These are phyloP conservation scores for Clathrospora elynae DNA, from an alignment of 2,329 filamentous ascomycete species.

Conservation along the genomic window DNA sequence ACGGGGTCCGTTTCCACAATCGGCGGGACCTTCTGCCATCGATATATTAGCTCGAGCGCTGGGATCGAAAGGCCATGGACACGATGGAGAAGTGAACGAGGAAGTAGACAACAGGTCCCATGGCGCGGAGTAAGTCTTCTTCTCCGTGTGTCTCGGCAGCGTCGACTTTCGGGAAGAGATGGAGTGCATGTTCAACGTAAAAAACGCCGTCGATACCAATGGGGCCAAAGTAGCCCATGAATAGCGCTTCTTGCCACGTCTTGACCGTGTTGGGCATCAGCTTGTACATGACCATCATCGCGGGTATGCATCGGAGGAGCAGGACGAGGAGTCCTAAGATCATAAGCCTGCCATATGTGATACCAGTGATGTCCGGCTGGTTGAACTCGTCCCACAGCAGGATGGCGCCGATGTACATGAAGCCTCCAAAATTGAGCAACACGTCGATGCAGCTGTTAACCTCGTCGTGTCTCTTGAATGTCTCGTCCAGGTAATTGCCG, in stretches of 20 bases:
- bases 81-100: conserved; percentile 55
- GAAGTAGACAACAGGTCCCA: conserved; percentile 55
- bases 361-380: conserved; percentile 58
- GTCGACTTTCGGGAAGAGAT: conserved; percentile 51
- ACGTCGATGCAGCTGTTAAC: conserved; percentile 65
- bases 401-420: conserved; percentile 63
- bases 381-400: conserved; percentile 63
- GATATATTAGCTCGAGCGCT: conserved; percentile 50
- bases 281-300: conserved; percentile 60
- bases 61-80: conserved; percentile 58
- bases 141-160: conserved; percentile 49
- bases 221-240: conserved; percentile 63
- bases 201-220: conserved; percentile 53
- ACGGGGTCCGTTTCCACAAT: conserved; percentile 49
- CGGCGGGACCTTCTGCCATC: conserved; percentile 48
- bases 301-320: conserved; percentile 62
- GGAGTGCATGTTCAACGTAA: conserved; percentile 54
- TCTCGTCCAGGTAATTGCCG: conserved; percentile 62
- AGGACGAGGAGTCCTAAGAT: conserved; percentile 60
- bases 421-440: conserved; percentile 64
- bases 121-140: conserved; percentile 48
- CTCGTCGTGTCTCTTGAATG: conserved; percentile 62
- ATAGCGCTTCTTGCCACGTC: conserved; percentile 63
- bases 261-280: conserved; percentile 59
- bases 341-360: conserved; percentile 58